Base-by-base conservation (phyloP, 2,329 filamentous ascomycete genomes). In the Boeremia exigua region DNA sequence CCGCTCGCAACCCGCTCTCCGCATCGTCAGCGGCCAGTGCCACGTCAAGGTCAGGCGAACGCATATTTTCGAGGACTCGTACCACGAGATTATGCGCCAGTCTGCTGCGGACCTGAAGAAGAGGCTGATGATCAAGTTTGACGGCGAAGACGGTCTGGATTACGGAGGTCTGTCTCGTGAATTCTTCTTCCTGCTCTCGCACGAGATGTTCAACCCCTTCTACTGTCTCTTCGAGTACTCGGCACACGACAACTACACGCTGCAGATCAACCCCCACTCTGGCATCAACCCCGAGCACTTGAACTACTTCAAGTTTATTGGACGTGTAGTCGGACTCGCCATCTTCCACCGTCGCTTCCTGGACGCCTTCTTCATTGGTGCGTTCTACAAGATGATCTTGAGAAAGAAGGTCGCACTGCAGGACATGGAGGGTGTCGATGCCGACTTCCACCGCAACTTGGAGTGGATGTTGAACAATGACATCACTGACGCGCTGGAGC, bases 181-280 rank as follows among this genome's bases (percentile, higher is more conserved):
- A 79, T 99, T 99, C 82, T 99, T 99, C 84, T 99, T 99, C 87
- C 82, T 99, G 36, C 86, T 99, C 51, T 98, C 94, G 14, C 95
- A 99, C 79, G 95, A 99, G 81, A 99, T 99, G 95, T 99, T 99
- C 82, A 99, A 99, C 77, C 95, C 95, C 29, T 99, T 99, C 80
- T 99, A 99, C 81, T 99, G 95, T 76, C 84, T 99, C 49, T 99
- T 99, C 82, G 95, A 99, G 80, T 99, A 99, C 78, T 98, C 95
- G 25, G 95, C 95, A 34, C 95, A 99, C 82, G 95, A 99, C 86
- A 99, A 99, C 81, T 99, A 99, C 80, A 99, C 95, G 28, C 89
- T 99, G 51, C 95, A 99, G 79, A 99, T 99, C 82, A 99, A 99
- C 80, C 95, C 95, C 40, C 95, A 99, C 78, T 99, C 95, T 17